phyloP scores from a whole-genome alignment of 1,284 basidiomycete genomes.

The Lignosus rhinocerotis region DNA sequence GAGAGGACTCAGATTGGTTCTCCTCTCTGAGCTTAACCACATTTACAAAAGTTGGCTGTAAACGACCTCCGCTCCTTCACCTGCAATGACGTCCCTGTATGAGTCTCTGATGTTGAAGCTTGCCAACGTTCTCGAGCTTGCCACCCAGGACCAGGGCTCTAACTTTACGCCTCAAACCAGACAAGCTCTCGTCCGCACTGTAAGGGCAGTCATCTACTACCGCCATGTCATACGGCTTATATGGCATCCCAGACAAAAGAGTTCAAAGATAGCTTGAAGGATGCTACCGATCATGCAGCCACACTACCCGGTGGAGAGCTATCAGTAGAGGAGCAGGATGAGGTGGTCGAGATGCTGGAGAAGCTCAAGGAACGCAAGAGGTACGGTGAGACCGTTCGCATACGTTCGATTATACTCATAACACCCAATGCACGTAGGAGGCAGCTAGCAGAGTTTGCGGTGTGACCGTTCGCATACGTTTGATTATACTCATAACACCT shows the following conservation, averaged over 20 bases:
- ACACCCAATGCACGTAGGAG: constrained; percentile 29
- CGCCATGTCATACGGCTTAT: neutral
- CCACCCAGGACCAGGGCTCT: constrained; percentile 52
- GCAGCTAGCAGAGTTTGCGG: constrained; percentile 45
- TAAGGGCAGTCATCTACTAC: constrained; percentile 32
- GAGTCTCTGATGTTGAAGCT: constrained; percentile 56
- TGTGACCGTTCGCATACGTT: too few relatives aligned
- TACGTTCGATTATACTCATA: neutral
- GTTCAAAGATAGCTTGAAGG: constrained; percentile 54
- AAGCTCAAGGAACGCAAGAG: constrained; percentile 56
- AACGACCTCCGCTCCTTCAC: neutral
- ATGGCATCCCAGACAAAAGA: constrained; percentile 54
- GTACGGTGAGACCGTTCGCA: constrained; percentile 36
- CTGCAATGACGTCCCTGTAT: constrained; percentile 23
- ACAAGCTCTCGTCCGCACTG: constrained; percentile 64
- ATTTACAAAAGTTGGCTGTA: neutral
- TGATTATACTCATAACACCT: neutral
- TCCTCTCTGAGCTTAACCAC: neutral
- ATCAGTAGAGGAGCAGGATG: constrained; percentile 60
- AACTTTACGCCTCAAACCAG: constrained; percentile 51
- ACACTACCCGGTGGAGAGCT: constrained; percentile 67
- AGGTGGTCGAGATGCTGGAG: constrained; percentile 64
- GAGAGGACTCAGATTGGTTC: too few relatives aligned
- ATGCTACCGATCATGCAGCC: constrained; percentile 57
- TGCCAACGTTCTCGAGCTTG: constrained; percentile 51